Evolutionary conservation across 169 alveolate genomes (phyloP), one percentile per base, ranked within the genome.

Genomic region (Plasmodium blacklocki): DNA sequence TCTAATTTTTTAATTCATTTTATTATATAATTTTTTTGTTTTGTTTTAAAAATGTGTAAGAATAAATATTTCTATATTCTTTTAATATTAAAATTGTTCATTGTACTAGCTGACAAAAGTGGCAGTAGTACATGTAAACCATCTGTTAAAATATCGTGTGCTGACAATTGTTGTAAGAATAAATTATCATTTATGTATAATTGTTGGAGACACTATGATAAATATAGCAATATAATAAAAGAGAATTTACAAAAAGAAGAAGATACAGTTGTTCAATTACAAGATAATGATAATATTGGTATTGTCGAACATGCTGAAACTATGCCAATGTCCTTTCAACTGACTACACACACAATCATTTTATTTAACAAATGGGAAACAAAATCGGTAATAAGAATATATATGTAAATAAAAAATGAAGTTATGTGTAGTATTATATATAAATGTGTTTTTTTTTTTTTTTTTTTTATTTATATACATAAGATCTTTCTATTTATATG

Each of bases 321-420:
- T 1, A 76, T 76, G 89, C 89, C 89, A 19, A 76, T 76, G 89
- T 64, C 89, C 19, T 76, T 76, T 64, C 89, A 76, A 12, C 14
- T 52, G 64, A 47, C 89, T 9, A 76, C 76, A 18, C 89, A 76
- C 32, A 76, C 89, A 29, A 76, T 76, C n/a, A 76, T 76, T 32
- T 76, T 76, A 70, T 76, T 76, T 58, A 76, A 76, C 15, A 64
- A 50, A 49, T 76, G 89, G 89, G 89, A 76, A 76, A 76, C 89
- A 3, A n/a, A 19, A 49, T 63, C 70, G 18, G 89, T 76, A 64
- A 76, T 18, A 6, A 39, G 19, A 63, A 26, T 23, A 63, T 23
- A 39, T 12, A 56, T 9, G 9, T 56, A 18, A 56, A 56, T 18
- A 56, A 56, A 52, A 52, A 52, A 52, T n/a, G 21, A 11, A 56